Evolutionary conservation across 768 basidiomycete species (phyloP), one percentile per base, ranked within the genome.

Genomic region (Imleria badia): DNA sequence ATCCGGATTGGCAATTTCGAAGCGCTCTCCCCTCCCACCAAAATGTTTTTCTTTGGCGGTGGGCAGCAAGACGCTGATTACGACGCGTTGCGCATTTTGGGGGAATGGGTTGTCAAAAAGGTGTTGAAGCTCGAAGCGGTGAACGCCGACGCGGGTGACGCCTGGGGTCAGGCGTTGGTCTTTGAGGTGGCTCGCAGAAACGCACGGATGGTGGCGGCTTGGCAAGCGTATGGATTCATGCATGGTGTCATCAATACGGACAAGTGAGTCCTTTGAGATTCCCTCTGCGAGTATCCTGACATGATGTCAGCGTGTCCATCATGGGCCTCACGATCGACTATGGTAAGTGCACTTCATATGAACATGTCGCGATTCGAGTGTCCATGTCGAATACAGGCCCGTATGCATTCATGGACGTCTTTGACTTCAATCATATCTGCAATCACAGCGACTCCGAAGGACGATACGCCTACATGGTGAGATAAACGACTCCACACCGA

Each of bases 241-340:
- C 91, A 94, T 65, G 94, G 93, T 0, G 96, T 99, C 35, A 93
- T 99, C 62, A 98, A 98, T 66, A 96, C 95, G 2, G 96, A 98
- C 75, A 97, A 96, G 89, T 89, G 60, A 54, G 80, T 65, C n/a
- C 3, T 23, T 26, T 51, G 30, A 38, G 14, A 14, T 44, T 26
- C 11, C n/a, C 11, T 12, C 42, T 17, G 30, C 9, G 14, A 1
- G 31, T 33, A 29, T 31, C 48, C 52, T 67, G 31, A 68, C 51
- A 13, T 40, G 34, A 41, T 34, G 15, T n/a, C 58, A 90, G 88
- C 51, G 82, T 90, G 20, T 90, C 88, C 4, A 75, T 91, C 17
- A 71, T 89, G 30, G 89, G 89, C 3, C 67, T 90, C 55, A 90
- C 89, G 0, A 89, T 89, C 52, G 89, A 91, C 65, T 91, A 88